Evolutionary conservation across 163 green algal genomes (phyloP), one percentile per base, ranked within the genome.

Genomic region (Scenedesmus sp.): DNA sequence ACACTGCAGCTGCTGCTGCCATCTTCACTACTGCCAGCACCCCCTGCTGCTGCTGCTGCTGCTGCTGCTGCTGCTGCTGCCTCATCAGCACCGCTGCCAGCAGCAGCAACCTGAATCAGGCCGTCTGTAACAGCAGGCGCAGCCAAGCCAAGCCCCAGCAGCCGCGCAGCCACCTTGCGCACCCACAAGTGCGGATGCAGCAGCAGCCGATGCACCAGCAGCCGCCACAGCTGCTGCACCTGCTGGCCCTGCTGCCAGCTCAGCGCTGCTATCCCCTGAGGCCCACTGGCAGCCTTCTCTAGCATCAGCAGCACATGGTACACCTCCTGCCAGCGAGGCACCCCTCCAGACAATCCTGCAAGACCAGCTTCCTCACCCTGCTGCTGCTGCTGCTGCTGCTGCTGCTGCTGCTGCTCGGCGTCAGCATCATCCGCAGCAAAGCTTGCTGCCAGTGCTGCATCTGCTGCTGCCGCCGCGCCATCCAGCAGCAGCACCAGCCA

Each of bases 161-260:
- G 92, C 70, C 97, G 94, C 16, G 90, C 94, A 18, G 95, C 94
- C 5, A 96, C 97, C 89, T 97, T 97, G 57, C 97, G 96, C 76
- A 99, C 96, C 98, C 98, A 99, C 84, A 95, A 26, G 94, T 99
- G 98, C 0, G 85, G 93, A 91, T 99, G 96, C 84, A 96, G 87
- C 93, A 99, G 93, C 82, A 97, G 90, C 52, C 79, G 74, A n/a
- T 67, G 82, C 59, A 88, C 77, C 1, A 91, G 13, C 34, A 77
- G 8, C 2, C 82, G 10, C 91, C 91, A 93, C 15, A 83, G 59
- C 20, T 62, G 81, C 77, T 76, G 86, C 85, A 86, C 86, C 7
- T 12, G 55, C 34, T 13, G 16, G 18, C 87, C 86, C 64, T 79
- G 64, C n/a, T 92, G 59, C 91, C 82, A 91, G 0, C 62, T 79